Evolutionary conservation across 176 grass and related monocot genomes (phyloP).

Genomic region (Aegilops bicornis): DNA sequence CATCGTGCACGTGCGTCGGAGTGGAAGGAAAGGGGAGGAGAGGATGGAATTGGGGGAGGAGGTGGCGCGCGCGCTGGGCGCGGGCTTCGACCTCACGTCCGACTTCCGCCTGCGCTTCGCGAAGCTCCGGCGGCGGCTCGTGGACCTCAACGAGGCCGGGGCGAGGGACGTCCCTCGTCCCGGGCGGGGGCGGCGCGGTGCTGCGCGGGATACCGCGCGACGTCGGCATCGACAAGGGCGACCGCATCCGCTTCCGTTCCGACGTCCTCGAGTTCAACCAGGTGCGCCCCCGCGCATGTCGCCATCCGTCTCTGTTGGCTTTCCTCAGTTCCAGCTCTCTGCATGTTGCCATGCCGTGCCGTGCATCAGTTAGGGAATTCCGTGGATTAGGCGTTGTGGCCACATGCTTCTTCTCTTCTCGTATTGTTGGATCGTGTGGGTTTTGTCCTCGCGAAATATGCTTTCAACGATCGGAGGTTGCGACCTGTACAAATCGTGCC

Average conservation of each 20-base stretch:
- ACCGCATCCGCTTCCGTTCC: constrained; percentile 86
- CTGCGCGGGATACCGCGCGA: constrained; percentile 60
- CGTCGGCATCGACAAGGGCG: constrained; percentile 93
- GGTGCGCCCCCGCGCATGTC: constrained; percentile 20
- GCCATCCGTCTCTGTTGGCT: neutral
- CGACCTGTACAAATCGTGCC: neutral
- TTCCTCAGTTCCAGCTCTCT: neutral
- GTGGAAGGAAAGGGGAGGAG: neutral
- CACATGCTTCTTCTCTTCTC: neutral
- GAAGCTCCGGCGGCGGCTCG: constrained; percentile 63
- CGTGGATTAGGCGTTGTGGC: constrained; percentile 7
- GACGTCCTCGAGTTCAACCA: constrained; percentile 97
- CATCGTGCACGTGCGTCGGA: neutral
- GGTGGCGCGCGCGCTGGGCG: constrained; percentile 62
- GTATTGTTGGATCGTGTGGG: neutral
- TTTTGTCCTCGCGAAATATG: neutral
- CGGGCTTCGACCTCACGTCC: constrained; percentile 79
- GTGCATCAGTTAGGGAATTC: neutral
- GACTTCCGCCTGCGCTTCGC: constrained; percentile 92
- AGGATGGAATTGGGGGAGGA: constrained; percentile 49
- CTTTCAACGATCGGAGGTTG: neutral
- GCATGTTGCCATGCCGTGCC: neutral
- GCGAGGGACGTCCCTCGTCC: constrained; percentile 69
- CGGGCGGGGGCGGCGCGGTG: constrained; percentile 55
- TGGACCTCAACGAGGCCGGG: constrained; percentile 62